phyloP scores from a whole-genome alignment of 1,284 basidiomycete species.

The Rhizoctonia solani region DNA sequence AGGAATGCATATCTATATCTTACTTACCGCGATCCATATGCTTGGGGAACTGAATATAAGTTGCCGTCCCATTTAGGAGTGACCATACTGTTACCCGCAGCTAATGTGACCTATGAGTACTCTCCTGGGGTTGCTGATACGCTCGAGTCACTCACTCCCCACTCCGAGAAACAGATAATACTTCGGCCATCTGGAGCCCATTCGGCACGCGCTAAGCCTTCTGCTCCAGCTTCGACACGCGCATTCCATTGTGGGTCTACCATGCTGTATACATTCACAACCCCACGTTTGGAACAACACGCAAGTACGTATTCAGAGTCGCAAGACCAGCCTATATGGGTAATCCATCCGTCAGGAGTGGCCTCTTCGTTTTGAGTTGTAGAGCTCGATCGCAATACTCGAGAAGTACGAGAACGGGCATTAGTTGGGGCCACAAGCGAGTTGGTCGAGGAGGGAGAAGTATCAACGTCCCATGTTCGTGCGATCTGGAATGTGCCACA shows the following conservation, averaged over 20 bases:
- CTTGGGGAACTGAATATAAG: constrained; percentile 77
- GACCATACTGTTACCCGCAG: constrained; percentile 82
- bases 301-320: constrained; percentile 82
- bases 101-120: constrained; percentile 47
- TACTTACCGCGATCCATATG: constrained; percentile 70
- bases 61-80: constrained; percentile 66
- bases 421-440: constrained; percentile 43
- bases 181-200: constrained; percentile 83
- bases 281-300: constrained; percentile 63
- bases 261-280: constrained; percentile 73
- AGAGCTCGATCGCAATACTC: constrained; percentile 6
- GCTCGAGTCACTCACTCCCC: constrained; percentile 65
- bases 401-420: neutral
- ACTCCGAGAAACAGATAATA: constrained; percentile 84
- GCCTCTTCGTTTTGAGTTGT: neutral
- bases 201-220: constrained; percentile 79
- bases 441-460: constrained; percentile 54
- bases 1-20: neutral
- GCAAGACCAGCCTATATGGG: constrained; percentile 78
- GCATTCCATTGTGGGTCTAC: constrained; percentile 74
- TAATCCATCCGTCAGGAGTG: constrained; percentile 53
- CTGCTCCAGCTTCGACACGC: constrained; percentile 74
- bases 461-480: constrained; percentile 68
- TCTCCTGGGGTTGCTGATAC: neutral
- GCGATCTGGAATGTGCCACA: constrained; percentile 76